phyloP scores from a whole-genome alignment of 2,329 filamentous ascomycete genomes.

The Pyrenochaeta sp. region DNA sequence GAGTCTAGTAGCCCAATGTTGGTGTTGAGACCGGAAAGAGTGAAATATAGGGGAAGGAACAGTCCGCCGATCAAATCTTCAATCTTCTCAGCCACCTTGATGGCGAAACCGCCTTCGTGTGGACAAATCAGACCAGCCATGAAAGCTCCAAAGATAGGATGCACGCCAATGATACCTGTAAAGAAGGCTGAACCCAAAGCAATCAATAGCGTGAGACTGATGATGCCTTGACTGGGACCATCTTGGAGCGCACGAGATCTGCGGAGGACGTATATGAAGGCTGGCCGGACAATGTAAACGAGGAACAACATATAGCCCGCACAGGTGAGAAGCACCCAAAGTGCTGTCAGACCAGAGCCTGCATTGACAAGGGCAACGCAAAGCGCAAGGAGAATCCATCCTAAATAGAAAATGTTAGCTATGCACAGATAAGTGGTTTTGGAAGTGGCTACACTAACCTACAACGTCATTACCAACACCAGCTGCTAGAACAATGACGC shows the following conservation, averaged over 20 bases:
- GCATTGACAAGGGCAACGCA: slow-evolving; percentile 95
- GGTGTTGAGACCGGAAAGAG: slow-evolving; percentile 87
- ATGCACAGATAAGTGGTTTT: neutral
- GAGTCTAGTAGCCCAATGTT: slow-evolving; percentile 83
- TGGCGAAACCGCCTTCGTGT: slow-evolving; percentile 87
- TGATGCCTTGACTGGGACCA: slow-evolving; percentile 84
- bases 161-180: slow-evolving; percentile 88
- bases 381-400: slow-evolving; percentile 91
- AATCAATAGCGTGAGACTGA: slow-evolving; percentile 82
- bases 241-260: slow-evolving; percentile 82
- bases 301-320: slow-evolving; percentile 81
- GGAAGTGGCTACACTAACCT: slow-evolving; percentile 47
- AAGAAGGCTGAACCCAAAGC: slow-evolving; percentile 84
- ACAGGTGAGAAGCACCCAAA: slow-evolving; percentile 82
- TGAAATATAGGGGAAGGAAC: slow-evolving; percentile 92
- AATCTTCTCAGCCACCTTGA: slow-evolving; percentile 91
- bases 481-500: slow-evolving; percentile 86
- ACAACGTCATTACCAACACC: slow-evolving; percentile 93
- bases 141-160: slow-evolving; percentile 94
- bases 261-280: slow-evolving; percentile 76
- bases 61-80: slow-evolving; percentile 87
- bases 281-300: slow-evolving; percentile 74
- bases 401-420: slow-evolving; percentile 27
- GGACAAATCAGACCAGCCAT: slow-evolving; percentile 89
- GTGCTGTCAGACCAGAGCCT: slow-evolving; percentile 78